Conservation (phyloP, 2,329 filamentous ascomycete species). For the Madurella fahalii region DNA sequence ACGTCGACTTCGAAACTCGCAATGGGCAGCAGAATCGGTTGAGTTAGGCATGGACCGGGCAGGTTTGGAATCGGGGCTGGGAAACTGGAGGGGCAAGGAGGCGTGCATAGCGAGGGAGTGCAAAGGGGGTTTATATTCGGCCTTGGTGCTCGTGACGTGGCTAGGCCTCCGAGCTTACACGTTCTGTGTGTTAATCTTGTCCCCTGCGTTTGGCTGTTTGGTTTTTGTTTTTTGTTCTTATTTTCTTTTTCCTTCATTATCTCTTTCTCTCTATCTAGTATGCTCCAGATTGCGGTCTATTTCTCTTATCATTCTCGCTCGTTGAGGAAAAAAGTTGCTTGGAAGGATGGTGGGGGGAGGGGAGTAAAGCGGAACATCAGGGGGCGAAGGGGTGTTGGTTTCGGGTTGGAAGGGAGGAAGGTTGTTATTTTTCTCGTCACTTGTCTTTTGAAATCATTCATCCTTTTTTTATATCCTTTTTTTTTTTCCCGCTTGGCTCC, state of each 20-base stretch:
- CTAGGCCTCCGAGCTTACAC: slow-evolving; percentile 27
- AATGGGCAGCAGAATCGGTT: slow-evolving; percentile 12
- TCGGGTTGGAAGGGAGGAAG: slow-evolving; percentile 17
- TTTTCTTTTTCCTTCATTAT: slow-evolving; percentile 12
- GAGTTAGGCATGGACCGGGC: slow-evolving; percentile 10
- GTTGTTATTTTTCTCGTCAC: slow-evolving; percentile 13
- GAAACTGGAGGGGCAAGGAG: slow-evolving; percentile 12
- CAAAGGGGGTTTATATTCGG: slow-evolving; percentile 20
- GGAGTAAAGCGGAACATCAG: slow-evolving; percentile 22
- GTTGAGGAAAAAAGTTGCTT: slow-evolving; percentile 18
- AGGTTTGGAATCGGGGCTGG: slow-evolving; percentile 4
- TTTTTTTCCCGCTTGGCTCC: slow-evolving; percentile 5
- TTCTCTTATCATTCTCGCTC: slow-evolving; percentile 21
- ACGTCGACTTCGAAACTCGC: slow-evolving; percentile 15
- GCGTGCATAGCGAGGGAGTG: slow-evolving; percentile 27
- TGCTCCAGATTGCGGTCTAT: slow-evolving; percentile 17
- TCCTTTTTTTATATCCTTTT: slow-evolving; percentile 10
- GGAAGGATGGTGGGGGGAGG: slow-evolving; percentile 16
- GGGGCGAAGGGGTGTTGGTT: slow-evolving; percentile 26
- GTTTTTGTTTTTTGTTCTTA: slow-evolving; percentile 21
- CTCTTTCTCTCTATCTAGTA: slow-evolving; percentile 14
- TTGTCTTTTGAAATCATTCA: slow-evolving; percentile 3
- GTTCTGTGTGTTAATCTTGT: slow-evolving; percentile 30
- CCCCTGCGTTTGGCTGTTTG: slow-evolving; percentile 10
- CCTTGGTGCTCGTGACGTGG: slow-evolving; percentile 24